Evolutionary conservation across 495 filamentous ascomycete genomes (phyloP), one percentile per base, ranked within the genome.

Genomic region (Aspergillus asperescens): DNA sequence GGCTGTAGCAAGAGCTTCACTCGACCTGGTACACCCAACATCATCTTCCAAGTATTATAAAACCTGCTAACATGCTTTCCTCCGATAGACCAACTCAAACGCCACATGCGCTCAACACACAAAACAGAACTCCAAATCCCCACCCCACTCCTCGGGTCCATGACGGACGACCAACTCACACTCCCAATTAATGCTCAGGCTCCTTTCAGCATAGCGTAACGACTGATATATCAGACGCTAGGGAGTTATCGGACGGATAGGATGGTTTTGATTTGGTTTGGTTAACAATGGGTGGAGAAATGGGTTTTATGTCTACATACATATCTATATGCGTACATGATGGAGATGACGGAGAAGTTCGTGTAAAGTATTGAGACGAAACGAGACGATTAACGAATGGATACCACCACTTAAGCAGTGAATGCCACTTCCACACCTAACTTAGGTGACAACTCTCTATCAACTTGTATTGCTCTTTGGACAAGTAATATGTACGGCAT

Each of bases 1-100:
- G 71, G 71, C 6, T 76, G 73, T 52, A 68, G 61, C 7, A 76
- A 76, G 52, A 76, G 73, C 48, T 76, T 76, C 50, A 76, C 73
- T 34, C 67, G 73, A 46, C 71, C 72, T 50, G 73, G 73, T 76
- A 69, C 41, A 64, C 54, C 28, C 13, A 5, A 3, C 25, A 4
- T 9, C 45, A 19, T 55, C 57, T 7, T 20, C 16, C 27, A 7
- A n/a, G 23, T 12, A 16, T 8, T 13, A 2, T 42, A 7, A 24
- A 5, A 5, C 12, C 10, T 2, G 9, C 24, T 7, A 16, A 7
- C 7, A 6, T 52, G 34, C 54, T 31, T 32, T 13, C 4, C 23
- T 38, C 12, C 18, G 31, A 9, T 15, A 76, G 73, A 76, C 24
- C 73, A 76, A 68, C 52, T 76, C 4, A 76, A 76, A 56, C 73